Base-by-base conservation (phyloP, 805 yeast species). In the Candida taoyuanica region DNA sequence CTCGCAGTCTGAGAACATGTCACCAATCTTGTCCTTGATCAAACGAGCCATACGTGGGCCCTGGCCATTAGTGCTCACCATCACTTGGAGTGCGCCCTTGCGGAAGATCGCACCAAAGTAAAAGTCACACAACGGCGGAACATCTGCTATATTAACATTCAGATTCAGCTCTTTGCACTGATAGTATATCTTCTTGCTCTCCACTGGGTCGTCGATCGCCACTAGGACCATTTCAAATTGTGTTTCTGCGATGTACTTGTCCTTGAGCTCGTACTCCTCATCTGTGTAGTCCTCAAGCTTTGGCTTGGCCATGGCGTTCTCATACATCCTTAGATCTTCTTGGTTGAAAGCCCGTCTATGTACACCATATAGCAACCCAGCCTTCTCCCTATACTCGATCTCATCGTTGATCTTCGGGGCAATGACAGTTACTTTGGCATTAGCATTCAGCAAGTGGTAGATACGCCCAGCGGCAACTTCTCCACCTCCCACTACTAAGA, bases 61-160 rank as follows among this genome's bases (percentile, higher is more conserved):
- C 50, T 78, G 74, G 4, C 95, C 94, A 57, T 84, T 85, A 11
- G 95, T 84, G 28, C 86, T 76, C 12, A 85, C 81, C 89, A 85
- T 80, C 27, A 85, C 70, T 55, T 85, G 93, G 34, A 85, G 63
- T 13, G 78, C 75, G 13, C 89, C 93, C 46, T 74, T 74, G 52
- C 84, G 70, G 57, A 75, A 78, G 64, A 81, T 78, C 17, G 89
- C 75, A 1, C 95, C 95, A 58, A 85, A 85, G 63, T 84, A 85
- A 59, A 84, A 85, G 59, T 85, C 95, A 63, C 95, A 85, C 43
- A 76, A 64, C n/a, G 74, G 72, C 3, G 95, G 94, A 44, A 82
- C 82, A 57, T 85, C 95, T 2, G 95, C 95, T 28, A 85, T 80
- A 53, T 85, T 85, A 17, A 83, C 86, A 18, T 76, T 74, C 57